Conservation (phyloP, 2,329 filamentous ascomycete genomes). For the Paecilomyces niveus region DNA sequence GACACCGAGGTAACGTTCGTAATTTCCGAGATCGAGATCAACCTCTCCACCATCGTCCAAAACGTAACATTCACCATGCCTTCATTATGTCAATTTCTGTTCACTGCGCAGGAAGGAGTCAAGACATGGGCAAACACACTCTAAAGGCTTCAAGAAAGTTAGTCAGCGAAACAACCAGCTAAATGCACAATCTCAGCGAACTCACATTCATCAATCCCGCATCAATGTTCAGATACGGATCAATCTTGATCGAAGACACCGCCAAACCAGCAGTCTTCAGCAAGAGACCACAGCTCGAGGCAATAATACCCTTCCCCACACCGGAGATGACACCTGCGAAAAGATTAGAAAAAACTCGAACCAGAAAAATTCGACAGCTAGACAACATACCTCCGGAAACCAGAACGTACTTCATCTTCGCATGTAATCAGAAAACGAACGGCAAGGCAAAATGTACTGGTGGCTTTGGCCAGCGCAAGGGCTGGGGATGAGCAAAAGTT, state of each 20-base stretch:
- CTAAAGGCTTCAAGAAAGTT: neutral
- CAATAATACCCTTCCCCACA: constrained; percentile 53
- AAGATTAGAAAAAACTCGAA: neutral
- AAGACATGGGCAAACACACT: neutral
- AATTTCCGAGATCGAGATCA: constrained; percentile 69
- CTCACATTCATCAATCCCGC: constrained; percentile 55
- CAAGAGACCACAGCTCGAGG: constrained; percentile 64
- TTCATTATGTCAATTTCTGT: constrained; percentile 20
- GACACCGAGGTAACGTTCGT: constrained; percentile 74
- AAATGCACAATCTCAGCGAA: constrained; percentile 46
- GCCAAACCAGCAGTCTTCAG: constrained; percentile 74
- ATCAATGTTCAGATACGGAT: constrained; percentile 70
- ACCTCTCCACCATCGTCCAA: constrained; percentile 74
- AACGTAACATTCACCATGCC: constrained; percentile 86
- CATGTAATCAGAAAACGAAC: neutral
- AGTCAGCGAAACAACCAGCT: neutral
- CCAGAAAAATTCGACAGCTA: constrained; percentile 1
- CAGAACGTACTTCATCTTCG: constrained; percentile 63
- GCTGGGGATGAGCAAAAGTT: neutral
- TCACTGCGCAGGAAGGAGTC: neutral
- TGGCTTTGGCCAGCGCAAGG: neutral
- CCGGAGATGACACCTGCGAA: constrained; percentile 29
- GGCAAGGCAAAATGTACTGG: neutral
- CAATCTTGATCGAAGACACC: constrained; percentile 62
- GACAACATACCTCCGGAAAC: constrained; percentile 58